Base-by-base conservation (phyloP, 352 stramenopile genomes). In the Globisporangium carolinianum region DNA sequence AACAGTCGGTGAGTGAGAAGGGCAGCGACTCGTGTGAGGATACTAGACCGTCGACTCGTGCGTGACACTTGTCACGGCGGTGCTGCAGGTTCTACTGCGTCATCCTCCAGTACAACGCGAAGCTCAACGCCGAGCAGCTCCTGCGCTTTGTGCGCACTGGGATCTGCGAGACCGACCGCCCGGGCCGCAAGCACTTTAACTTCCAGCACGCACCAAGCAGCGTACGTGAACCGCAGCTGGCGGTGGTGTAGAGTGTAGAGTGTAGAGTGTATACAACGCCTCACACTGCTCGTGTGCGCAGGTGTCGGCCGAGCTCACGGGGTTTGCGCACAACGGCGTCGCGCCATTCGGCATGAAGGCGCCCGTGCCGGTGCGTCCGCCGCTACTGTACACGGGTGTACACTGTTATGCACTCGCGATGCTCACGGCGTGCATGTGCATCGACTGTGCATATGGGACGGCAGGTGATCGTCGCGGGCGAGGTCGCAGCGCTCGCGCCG, bases 301-400 rank as follows among this genome's bases (percentile, higher is more conserved):
- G 79, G 62, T 74, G 37, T 89, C 83, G 18, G 73, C 80, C 38
- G 57, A 86, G 59, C 66, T 93, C 36, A 95, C 83, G 37, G 86
- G 86, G n/a, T 95, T 95, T 62, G 63, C 73, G 17, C 86, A 91
- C 63, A 95, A 95, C 52, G 86, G 81, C 53, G 78, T 95, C 6
- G 91, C 84, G 12, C 72, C 84, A 4, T 95, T 87, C 51, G 86
- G 84, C 46, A 91, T 92, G 85, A 79, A 82, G 58, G 76, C 61
- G 5, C 24, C 60, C 4, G 78, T 94, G 55, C 82, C 84, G 56
- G 83, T 94, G 53, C 32, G 63, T 67, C 3, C 15, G 24, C 24
- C 24, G 24, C 24, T 32, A 32, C 24, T 32, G 24, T 32, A 32
- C 24, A 32, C 24, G 24, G 24, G 24, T 32, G 24, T 32, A 32